Base-by-base conservation (phyloP, 1,284 basidiomycete genomes). In the Fomitopsis betulina region DNA sequence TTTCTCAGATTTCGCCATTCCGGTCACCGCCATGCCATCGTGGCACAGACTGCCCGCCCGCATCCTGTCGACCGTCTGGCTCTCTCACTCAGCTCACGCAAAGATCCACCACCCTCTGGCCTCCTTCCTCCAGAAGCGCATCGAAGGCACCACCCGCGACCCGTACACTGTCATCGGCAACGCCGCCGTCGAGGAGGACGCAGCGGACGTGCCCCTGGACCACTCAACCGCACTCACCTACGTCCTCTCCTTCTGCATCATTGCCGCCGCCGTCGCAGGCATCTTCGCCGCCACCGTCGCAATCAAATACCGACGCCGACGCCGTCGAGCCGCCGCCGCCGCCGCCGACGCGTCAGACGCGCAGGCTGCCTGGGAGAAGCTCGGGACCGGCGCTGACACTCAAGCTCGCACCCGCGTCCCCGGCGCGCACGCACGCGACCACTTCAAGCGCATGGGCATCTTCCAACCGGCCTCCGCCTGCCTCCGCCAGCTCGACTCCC, bases 221-320 rank as follows among this genome's bases (percentile, higher is more conserved):
- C 55, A 56, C 47, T 5, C 47, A 2, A 39, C 55, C 37, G 55
- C 55, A 3, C 13, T 40, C 25, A 52, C 55, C 17, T 56, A 56
- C 38, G 21, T 56, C 39, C 35, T 56, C 47, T 56, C 55, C 47
- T 52, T 56, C 38, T 49, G 55, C 33, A 30, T 52, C 35, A 45
- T 56, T 17, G 17, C 37, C 37, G 25, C 35, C 17, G 25, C 27
- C 49, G 38, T 56, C 25, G 19, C 23, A 10, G 23, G 19, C 10
- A 52, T 52, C 49, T 23, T 56, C 35, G 23, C 12, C 45, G 21
- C 27, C 38, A 32, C 38, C 5, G 25, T 56, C 25, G 19, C 43
- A 8, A n/a, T 56, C 30, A 56, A 43, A 49, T 25, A 51, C n/a
- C 55, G 55, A 27, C 35, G 23, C 15, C 55, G 55, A 7, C 43